Evolutionary conservation across 2,329 filamentous ascomycete species (phyloP), one percentile per base, ranked within the genome.

Genomic region (Chrysosporium queenslandicum): DNA sequence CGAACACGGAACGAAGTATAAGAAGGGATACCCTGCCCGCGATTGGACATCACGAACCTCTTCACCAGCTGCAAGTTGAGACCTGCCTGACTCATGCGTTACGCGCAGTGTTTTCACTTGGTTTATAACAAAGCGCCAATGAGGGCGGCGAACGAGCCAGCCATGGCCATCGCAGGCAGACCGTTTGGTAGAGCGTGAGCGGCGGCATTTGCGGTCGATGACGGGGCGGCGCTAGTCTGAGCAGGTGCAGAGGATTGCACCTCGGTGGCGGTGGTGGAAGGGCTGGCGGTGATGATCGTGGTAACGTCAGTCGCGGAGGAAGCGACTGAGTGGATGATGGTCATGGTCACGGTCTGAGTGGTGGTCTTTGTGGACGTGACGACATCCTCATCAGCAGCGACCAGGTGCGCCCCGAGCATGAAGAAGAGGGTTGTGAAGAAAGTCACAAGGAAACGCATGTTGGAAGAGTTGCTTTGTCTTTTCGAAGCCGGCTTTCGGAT

Each of bases 341-440:
- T 58, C 32, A 65, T 64, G 49, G 64, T 61, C 11, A 71, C 68
- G 16, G 76, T 71, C 40, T 72, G 69, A 21, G 73, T 73, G 57
- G 74, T 74, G 21, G 69, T 68, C 55, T 61, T 58, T 56, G 69
- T 68, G 43, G 66, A 64, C 18, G 67, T 70, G 21, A 67, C 60
- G 37, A 63, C 63, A 29, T 60, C 60, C 36, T 64, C 62, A n/a
- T n/a, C n/a, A 16, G 61, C 64, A 48, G 60, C 61, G 43, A 60
- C 59, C n/a, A 66, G 53, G 53, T 64, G 64, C 52, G 62, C 58
- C 40, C 61, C 65, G 18, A 64, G 61, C 46, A 57, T 45, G 40
- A 71, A 56, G 59, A 66, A 63, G 58, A 70, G 60, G 36, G 66
- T 58, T 46, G 65, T 62, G 43, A 66, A 61, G 43, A 64, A 51